These are phyloP conservation scores for Macrocybe gigantea DNA, from an alignment of 768 basidiomycete species.

Conservation along the genomic window DNA sequence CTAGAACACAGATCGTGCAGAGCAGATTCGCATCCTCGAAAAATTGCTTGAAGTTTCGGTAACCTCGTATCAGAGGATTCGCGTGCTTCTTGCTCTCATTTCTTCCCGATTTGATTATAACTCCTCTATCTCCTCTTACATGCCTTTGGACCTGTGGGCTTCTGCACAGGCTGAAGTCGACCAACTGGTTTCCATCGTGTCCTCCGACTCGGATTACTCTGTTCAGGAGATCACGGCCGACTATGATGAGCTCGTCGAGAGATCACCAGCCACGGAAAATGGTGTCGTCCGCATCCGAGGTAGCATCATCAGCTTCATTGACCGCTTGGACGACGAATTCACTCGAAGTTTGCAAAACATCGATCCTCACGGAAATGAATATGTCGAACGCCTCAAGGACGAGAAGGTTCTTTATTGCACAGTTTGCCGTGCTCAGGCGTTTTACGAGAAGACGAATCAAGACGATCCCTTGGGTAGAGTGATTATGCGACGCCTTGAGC, in stretches of 20 bases:
- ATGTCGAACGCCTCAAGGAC: slow-evolving; percentile 93
- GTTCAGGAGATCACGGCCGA: slow-evolving; percentile 86
- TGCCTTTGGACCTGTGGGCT: slow-evolving; percentile 91
- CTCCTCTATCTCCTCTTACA: slow-evolving; percentile 75
- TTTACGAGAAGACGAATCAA: slow-evolving; percentile 80
- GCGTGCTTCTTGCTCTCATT: slow-evolving; percentile 89
- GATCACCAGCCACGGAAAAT: slow-evolving; percentile 65
- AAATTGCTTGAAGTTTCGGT: slow-evolving; percentile 79
- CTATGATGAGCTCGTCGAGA: slow-evolving; percentile 87
- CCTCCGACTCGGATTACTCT: slow-evolving; percentile 65
- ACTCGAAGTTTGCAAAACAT: slow-evolving; percentile 96
- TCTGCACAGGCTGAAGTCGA: slow-evolving; percentile 86
- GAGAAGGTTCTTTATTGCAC: slow-evolving; percentile 93
- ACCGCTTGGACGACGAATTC: slow-evolving; percentile 97
- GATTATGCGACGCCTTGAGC: slow-evolving; percentile 92
- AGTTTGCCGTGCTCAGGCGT: slow-evolving; percentile 86
- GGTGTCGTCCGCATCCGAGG: slow-evolving; percentile 86
- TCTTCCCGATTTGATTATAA: slow-evolving; percentile 98
- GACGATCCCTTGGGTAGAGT: slow-evolving; percentile 80
- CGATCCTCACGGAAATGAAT: slow-evolving; percentile 98
- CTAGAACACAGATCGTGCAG: slow-evolving; percentile 93
- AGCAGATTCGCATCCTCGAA: slow-evolving; percentile 90
- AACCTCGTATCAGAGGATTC: slow-evolving; percentile 89
- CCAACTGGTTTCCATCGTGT: slow-evolving; percentile 75
- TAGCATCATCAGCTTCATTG: slow-evolving; percentile 93